phyloP scores from a whole-genome alignment of 345 rosid species.

The Aquilaria malaccensis region DNA sequence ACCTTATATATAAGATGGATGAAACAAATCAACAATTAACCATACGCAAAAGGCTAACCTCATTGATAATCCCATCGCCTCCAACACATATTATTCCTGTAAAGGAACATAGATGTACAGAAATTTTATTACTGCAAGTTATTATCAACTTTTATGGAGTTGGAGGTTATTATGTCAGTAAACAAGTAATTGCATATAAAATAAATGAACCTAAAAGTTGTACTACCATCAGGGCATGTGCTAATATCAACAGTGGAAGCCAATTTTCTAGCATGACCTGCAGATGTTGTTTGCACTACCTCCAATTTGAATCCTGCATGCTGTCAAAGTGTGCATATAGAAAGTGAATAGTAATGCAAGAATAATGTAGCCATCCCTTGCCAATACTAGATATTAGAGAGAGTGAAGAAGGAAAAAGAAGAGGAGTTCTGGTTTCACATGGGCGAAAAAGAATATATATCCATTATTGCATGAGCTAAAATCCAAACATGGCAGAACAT shows the following conservation, averaged over 20 bases:
- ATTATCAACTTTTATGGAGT: background rate
- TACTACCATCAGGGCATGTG: slow-evolving; percentile 84
- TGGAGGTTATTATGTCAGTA: slow-evolving; percentile 8
- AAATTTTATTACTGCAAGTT: background rate
- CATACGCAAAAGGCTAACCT: slow-evolving; percentile 46
- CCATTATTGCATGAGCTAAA: background rate
- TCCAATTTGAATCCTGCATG: slow-evolving; percentile 96
- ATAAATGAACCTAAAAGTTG: slow-evolving; percentile 8
- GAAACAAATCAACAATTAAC: background rate
- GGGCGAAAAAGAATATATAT: background rate
- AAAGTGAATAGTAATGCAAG: background rate
- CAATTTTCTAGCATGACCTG: slow-evolving; percentile 85
- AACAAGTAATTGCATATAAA: slow-evolving; percentile 6
- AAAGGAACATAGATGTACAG: slow-evolving; percentile 18
- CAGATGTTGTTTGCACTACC: slow-evolving; percentile 82
- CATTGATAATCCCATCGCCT: slow-evolving; percentile 96
- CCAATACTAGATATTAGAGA: too few relatives aligned
- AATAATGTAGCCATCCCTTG: too few relatives aligned
- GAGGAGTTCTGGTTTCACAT: background rate
- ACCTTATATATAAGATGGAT: too few relatives aligned
- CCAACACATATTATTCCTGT: slow-evolving; percentile 96
- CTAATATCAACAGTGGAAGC: slow-evolving; percentile 86
- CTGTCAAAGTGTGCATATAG: slow-evolving; percentile 40
- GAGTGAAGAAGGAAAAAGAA: background rate
- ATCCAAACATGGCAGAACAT: background rate